These are phyloP conservation scores for Rhodosporidiobolus odoratus DNA, from an alignment of 768 basidiomycete genomes.

Conservation along the genomic window DNA sequence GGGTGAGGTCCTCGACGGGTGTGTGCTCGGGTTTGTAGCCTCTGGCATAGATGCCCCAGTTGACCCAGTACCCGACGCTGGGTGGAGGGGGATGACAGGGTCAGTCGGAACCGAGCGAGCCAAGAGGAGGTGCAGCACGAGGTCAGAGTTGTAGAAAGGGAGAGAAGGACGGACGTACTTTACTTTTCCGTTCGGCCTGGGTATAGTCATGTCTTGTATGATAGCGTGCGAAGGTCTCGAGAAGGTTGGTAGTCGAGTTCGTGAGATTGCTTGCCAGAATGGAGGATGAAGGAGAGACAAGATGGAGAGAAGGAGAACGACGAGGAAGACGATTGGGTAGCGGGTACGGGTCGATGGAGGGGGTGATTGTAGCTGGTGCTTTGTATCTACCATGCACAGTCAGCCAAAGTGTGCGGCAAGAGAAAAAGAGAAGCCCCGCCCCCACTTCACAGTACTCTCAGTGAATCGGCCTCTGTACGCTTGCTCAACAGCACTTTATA, in stretches of 20 bases:
- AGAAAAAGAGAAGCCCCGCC: too few relatives aligned
- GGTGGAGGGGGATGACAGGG: neutral
- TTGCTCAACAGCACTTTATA: too few relatives aligned
- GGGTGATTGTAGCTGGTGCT: neutral
- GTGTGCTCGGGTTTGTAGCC: slow-evolving; percentile 83
- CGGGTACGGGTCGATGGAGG: neutral
- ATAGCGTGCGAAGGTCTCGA: neutral
- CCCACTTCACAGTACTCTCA: neutral
- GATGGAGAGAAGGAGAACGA: neutral
- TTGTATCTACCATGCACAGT: too few relatives aligned
- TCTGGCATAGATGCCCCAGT: slow-evolving; percentile 69
- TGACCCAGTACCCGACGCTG: slow-evolving; percentile 39
- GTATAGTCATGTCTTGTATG: neutral
- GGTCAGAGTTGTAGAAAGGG: neutral
- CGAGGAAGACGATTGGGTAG: neutral
- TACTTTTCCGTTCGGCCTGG: slow-evolving; percentile 29
- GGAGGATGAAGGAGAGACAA: neutral
- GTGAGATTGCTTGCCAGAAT: neutral
- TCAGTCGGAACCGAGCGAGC: too few relatives aligned
- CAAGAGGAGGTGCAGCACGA: too few relatives aligned
- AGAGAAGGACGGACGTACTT: slow-evolving; percentile 4
- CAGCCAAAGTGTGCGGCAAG: too few relatives aligned
- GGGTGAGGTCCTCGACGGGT: slow-evolving; percentile 74
- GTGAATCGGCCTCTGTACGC: neutral
- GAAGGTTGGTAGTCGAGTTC: neutral